Evolutionary conservation across 441 rosid species (phyloP), one percentile per base, ranked within the genome.

Genomic region (Erysimum cheiri): DNA sequence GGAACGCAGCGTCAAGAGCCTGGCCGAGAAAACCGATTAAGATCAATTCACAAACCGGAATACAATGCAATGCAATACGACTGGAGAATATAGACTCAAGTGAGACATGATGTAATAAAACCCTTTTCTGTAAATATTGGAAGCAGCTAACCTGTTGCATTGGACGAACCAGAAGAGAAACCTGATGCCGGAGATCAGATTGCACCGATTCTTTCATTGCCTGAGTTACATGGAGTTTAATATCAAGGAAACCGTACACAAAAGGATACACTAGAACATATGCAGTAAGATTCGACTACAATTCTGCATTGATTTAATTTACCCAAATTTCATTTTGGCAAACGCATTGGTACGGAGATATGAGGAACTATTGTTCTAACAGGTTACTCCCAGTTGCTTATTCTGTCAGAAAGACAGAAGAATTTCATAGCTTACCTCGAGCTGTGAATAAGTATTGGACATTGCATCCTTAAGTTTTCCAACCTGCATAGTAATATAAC

Each of bases 1-100:
- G 98, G 76, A 89, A 82, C 0, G 96, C 94, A 60, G 98, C 91
- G 43, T 93, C 94, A 50, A 93, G 71, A 48, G 97, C 94, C 98
- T 93, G 83, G 76, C 77, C 6, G 19, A 31, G 13, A 57, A 37
- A 54, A 31, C 33, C 4, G 1, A 52, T 63, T 49, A 29, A 39
- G 41, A 13, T 65, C 49, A 63, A 32, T 58, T 29, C 41, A 24
- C 14, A 29, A 37, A 59, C 48, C 2, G 6, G 48, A 54, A 17
- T 35, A 5, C 31, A 24, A 24, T 63, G 40, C 19, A 36, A 73
- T 48, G 46, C 29, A 74, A 53, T 4, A 35, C 11, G 47, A 14
- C 3, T 33, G 47, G 55, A 62, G 55, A 54, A 15, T 32, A 11
- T 39, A 59, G 26, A 50, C 36, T 35, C 17, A 48, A 44, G 17